phyloP scores from a whole-genome alignment of 345 rosid species.

The Cardamine occulta region DNA sequence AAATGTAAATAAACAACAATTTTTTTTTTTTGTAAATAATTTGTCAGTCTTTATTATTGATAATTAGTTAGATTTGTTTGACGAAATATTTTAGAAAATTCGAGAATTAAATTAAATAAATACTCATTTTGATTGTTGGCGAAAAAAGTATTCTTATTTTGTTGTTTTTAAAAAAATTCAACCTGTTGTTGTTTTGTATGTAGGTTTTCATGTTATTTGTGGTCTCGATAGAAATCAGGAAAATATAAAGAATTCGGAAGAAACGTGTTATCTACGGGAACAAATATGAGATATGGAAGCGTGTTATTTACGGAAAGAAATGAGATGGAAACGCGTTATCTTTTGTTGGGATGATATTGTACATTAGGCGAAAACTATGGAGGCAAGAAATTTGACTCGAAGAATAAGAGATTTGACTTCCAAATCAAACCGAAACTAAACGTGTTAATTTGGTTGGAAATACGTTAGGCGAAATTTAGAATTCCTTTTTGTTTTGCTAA shows the following conservation, averaged over 20 bases:
- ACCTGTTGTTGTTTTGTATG: background rate
- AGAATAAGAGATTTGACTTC: background rate
- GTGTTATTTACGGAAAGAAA: background rate
- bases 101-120: background rate
- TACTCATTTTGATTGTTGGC: background rate
- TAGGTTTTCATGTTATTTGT: background rate
- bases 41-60: background rate
- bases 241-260: background rate
- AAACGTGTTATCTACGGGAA: background rate
- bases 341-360: background rate
- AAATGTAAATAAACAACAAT: slow-evolving; percentile 9
- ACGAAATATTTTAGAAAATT: background rate
- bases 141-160: background rate
- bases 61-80: background rate
- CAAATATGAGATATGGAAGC: background rate
- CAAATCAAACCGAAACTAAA: background rate
- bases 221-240: background rate
- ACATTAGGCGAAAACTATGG: background rate
- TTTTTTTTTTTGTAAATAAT: slow-evolving; percentile 7
- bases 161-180: background rate
- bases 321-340: slow-evolving; percentile 9
- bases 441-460: slow-evolving; percentile 17
- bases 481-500: background rate
- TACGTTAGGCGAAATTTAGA: background rate
- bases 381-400: background rate